These are phyloP conservation scores for Leccinum rimulosum DNA, from an alignment of 768 basidiomycete genomes.

Conservation along the genomic window DNA sequence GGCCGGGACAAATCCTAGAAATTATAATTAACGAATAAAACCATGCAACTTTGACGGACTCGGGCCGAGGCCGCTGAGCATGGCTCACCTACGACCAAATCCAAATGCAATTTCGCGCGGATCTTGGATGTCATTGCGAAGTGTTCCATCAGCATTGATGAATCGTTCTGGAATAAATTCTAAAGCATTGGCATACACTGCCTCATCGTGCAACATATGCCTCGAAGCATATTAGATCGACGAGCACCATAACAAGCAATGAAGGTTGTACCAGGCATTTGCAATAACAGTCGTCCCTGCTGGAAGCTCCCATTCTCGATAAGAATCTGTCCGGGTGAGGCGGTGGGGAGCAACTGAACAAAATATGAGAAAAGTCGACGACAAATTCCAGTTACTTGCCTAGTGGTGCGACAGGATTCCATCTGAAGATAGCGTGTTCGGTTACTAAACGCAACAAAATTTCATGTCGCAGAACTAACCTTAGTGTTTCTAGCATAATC, in stretches of 20 bases:
- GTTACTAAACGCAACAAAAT: background rate
- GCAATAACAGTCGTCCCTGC: conserved; percentile 3
- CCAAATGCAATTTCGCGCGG: conserved; percentile 9
- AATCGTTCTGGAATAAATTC: conserved; percentile 3
- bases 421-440: background rate
- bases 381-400: background rate
- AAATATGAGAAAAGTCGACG: background rate
- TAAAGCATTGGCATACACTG: conserved; percentile 1
- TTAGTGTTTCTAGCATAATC: conserved; percentile 1
- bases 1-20: conserved; percentile 4
- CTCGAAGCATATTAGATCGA: background rate
- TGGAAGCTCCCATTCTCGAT: conserved; percentile 1
- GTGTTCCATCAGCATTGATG: no score
- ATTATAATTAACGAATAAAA: background rate
- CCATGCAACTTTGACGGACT: background rate
- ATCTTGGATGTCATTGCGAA: no score
- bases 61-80: background rate
- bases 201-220: conserved; percentile 6
- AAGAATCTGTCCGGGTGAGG: conserved; percentile 1
- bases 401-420: conserved; percentile 10
- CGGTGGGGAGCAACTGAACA: conserved; percentile 1
- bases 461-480: background rate
- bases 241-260: background rate
- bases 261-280: background rate
- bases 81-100: conserved; percentile 4